Evolutionary conservation across 305 asterid genomes (phyloP).

Genomic region (Fraxinus angustifolia): DNA sequence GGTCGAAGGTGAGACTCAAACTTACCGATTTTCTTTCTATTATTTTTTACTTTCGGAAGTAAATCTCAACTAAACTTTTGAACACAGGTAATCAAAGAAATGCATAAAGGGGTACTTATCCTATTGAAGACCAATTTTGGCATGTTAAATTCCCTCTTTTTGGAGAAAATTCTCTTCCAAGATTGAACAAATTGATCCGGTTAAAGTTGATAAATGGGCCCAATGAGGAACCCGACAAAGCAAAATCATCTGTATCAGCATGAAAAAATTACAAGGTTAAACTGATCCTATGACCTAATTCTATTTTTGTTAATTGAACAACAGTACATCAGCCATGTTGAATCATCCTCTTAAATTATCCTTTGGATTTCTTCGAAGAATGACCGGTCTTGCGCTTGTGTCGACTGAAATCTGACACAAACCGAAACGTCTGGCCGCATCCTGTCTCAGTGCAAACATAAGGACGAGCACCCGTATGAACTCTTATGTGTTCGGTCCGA

Average conservation of each 20-base stretch:
- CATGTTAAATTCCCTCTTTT: constrained; percentile 29
- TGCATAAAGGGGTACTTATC: not conserved
- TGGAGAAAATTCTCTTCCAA: constrained; percentile 30
- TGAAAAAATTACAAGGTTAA: constrained; percentile 41
- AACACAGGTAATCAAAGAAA: not conserved
- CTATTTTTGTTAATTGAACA: constrained; percentile 41
- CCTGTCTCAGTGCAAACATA: constrained; percentile 75
- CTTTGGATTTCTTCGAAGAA: constrained; percentile 56
- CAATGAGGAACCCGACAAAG: constrained; percentile 44
- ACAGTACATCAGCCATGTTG: constrained; percentile 37
- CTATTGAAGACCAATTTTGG: not conserved
- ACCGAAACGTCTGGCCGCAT: constrained; percentile 89
- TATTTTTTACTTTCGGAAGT: not conserved
- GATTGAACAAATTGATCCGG: constrained; percentile 46
- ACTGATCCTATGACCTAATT: constrained; percentile 50
- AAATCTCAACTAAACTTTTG: not conserved
- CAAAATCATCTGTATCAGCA: constrained; percentile 43
- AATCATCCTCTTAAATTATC: constrained; percentile 27
- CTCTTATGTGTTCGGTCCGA: constrained; percentile 89
- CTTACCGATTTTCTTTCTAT: not conserved
- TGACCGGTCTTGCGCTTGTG: constrained; percentile 99
- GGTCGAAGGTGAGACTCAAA: too few relatives aligned
- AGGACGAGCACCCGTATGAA: constrained; percentile 95
- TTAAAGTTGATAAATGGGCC: constrained; percentile 42
- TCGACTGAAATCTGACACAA: constrained; percentile 97